Evolutionary conservation across 495 filamentous ascomycete species (phyloP), one percentile per base, ranked within the genome.

Genomic region (Aspergillus cristatus): DNA sequence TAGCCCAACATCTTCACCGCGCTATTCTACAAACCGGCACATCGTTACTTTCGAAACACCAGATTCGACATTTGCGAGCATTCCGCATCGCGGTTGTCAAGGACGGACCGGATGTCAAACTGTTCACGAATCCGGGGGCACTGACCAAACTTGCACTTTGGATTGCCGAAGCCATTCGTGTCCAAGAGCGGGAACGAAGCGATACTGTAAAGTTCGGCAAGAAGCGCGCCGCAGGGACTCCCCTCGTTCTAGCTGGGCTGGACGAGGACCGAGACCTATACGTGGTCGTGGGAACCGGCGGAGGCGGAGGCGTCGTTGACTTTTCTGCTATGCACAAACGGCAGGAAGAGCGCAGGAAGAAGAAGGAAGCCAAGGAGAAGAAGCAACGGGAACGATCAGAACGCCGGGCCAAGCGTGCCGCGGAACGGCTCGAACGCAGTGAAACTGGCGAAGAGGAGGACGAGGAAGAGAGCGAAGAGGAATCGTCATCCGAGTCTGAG

Each of bases 21-120:
- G 89, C 91, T 29, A 98, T 97, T 49, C 82, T 97, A 29, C 83
- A 87, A 24, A 95, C 91, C 0, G 91, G 93, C 25, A 90, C 87
- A 3, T 78, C 86, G 1, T 66, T 98, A 8, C 78, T 98, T 18
- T 83, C 87, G 29, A 98, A 98, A 61, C 81, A 82, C 28, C 91
- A 95, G 53, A 95, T 98, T 45, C 80, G 84, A 10, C 86, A 94
- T 55, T 68, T 98, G 24, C 78, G 83, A 6, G 83, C 88, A 6
- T 98, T 96, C 61, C 84, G 91, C 26, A 89, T 98, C 68, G 88
- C 84, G 7, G 82, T 98, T 18, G 89, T 98, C 47, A 94, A 93
- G 51, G 91, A 97, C 52, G 85, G 90, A 1, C 86, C 89, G 0
- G 91, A 96, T 49, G 82, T 94, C 5, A 60, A 74, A 28, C 72